Conservation (phyloP, 768 basidiomycete genomes). For the Lactifluus echinatus region DNA sequence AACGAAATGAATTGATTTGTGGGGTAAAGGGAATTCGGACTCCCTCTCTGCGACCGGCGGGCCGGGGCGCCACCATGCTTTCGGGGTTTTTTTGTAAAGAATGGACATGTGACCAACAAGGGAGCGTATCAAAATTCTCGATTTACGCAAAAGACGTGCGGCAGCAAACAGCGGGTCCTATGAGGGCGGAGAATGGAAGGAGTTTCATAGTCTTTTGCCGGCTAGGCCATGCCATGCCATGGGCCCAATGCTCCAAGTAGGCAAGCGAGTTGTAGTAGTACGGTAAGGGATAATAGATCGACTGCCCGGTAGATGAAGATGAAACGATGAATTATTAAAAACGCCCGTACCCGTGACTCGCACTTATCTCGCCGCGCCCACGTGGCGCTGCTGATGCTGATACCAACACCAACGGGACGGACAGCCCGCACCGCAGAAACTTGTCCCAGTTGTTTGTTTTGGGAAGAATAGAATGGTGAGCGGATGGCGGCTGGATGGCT, state of each 20-base stretch:
- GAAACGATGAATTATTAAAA: neutral
- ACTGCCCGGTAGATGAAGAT: no score
- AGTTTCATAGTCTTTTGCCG: neutral
- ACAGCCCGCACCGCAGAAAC: no score
- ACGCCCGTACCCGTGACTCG: neutral
- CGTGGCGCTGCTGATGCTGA: no score
- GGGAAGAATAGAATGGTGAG: no score
- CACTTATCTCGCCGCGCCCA: no score
- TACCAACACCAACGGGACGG: neutral
- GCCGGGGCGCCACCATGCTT: slow-evolving; percentile 12
- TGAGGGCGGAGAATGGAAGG: neutral
- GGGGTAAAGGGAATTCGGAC: slow-evolving; percentile 3
- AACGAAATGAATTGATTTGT: neutral
- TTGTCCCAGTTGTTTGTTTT: no score
- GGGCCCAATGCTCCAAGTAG: neutral
- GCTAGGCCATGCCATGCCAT: neutral
- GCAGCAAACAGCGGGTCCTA: neutral
- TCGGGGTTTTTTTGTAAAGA: neutral
- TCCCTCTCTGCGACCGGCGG: neutral
- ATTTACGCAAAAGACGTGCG: neutral
- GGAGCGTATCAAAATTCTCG: neutral
- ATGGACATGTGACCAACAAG: slow-evolving; percentile 3
- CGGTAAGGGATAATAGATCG: slow-evolving; percentile 2
- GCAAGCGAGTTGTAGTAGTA: neutral
- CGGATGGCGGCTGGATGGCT: no score